phyloP scores from a whole-genome alignment of 805 yeast species.

The Wickerhamiella cacticola region DNA sequence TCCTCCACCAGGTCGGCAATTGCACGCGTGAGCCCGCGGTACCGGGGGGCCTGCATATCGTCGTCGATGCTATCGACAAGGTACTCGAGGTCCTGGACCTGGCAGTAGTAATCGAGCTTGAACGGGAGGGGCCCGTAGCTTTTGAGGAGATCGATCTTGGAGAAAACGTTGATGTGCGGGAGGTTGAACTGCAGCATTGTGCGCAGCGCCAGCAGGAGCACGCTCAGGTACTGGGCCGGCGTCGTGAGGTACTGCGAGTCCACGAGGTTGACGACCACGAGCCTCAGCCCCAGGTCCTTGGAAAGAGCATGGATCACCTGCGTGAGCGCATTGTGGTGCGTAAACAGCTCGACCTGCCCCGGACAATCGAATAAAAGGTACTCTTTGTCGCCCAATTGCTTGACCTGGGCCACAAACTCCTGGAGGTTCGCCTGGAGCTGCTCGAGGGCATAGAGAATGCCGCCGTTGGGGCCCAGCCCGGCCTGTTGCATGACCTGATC shows the following conservation, averaged over 20 bases:
- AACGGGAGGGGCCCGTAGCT: constrained; percentile 71
- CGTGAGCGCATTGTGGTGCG: constrained; percentile 69
- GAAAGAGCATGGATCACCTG: constrained; percentile 55
- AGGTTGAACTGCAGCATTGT: constrained; percentile 87
- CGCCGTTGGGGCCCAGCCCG: constrained; percentile 79
- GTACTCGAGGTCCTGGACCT: constrained; percentile 70
- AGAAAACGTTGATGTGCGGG: constrained; percentile 86
- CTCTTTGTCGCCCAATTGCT: constrained; percentile 43
- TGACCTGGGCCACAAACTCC: constrained; percentile 44
- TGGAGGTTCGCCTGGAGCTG: constrained; percentile 44
- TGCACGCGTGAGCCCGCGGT: constrained; percentile 55
- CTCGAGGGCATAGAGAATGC: constrained; percentile 79
- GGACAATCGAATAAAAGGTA: constrained; percentile 80
- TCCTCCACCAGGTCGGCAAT: constrained; percentile 79
- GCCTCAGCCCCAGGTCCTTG: constrained; percentile 52
- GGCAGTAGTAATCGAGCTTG: constrained; percentile 74
- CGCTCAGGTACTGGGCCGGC: constrained; percentile 81
- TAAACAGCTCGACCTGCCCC: constrained; percentile 70
- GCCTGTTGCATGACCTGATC: constrained; percentile 70
- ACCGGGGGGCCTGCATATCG: constrained; percentile 53
- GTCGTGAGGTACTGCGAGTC: constrained; percentile 73
- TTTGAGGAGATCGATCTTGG: constrained; percentile 74
- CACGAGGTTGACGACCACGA: constrained; percentile 63
- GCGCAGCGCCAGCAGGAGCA: constrained; percentile 65
- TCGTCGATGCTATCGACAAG: constrained; percentile 55